Evolutionary conservation across 495 filamentous ascomycete species (phyloP).

Genomic region (Lepidopterella palustris): DNA sequence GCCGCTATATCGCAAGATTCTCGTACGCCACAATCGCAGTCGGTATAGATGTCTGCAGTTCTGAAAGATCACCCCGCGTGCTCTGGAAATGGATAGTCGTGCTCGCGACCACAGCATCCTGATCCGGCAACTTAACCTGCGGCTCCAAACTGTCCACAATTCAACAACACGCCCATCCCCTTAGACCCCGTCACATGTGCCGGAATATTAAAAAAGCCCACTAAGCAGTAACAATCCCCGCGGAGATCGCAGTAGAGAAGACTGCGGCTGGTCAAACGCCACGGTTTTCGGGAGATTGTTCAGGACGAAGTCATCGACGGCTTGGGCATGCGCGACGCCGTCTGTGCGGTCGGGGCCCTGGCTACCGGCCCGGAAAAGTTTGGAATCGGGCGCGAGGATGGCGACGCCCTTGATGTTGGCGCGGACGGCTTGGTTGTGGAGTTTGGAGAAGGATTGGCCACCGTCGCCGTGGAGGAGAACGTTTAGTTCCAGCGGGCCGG

Average conservation of each 20-base stretch:
- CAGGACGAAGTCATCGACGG: constrained; percentile 41
- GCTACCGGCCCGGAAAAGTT: constrained; percentile 49
- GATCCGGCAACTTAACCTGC: constrained; percentile 40
- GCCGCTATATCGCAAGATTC: constrained; percentile 32
- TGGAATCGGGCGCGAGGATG: constrained; percentile 43
- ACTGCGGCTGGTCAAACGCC: constrained; percentile 39
- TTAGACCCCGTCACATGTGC: constrained; percentile 42
- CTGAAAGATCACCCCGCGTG: constrained; percentile 41
- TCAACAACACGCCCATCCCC: constrained; percentile 39
- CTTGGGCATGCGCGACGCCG: constrained; percentile 45
- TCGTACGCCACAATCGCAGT: constrained; percentile 45
- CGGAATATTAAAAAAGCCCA: constrained; percentile 48
- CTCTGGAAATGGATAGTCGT: constrained; percentile 46
- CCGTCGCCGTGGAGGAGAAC: constrained; percentile 49
- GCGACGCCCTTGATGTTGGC: constrained; percentile 43
- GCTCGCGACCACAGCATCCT: constrained; percentile 30
- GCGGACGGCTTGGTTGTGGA: constrained; percentile 47
- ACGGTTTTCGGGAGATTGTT: constrained; percentile 40
- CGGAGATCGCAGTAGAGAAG: constrained; percentile 46
- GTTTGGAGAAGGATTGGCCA: constrained; percentile 52
- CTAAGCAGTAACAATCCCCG: constrained; percentile 42
- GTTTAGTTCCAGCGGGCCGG: constrained; percentile 40
- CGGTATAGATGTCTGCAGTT: constrained; percentile 42
- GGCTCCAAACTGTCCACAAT: constrained; percentile 45
- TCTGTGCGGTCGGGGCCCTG: constrained; percentile 43